phyloP scores from a whole-genome alignment of 169 alveolate genomes.

The Plasmodium knowlesi region DNA sequence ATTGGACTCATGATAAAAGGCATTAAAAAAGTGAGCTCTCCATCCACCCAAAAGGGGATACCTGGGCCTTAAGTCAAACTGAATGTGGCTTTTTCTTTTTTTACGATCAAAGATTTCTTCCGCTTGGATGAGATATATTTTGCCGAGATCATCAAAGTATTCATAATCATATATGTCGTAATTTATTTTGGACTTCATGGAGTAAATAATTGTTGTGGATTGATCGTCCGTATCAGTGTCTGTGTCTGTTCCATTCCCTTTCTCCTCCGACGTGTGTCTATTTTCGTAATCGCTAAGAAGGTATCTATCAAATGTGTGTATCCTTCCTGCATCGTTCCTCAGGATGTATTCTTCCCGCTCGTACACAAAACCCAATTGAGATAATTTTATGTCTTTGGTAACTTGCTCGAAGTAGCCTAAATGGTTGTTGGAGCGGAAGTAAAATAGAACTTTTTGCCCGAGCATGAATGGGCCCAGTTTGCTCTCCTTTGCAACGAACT shows the following conservation, averaged over 20 bases:
- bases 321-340: constrained; percentile 35
- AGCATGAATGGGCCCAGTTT: constrained; percentile 12
- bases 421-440: constrained; percentile 26
- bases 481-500: not conserved
- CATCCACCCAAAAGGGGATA: constrained; percentile 81
- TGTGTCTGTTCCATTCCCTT: not conserved
- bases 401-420: constrained; percentile 65
- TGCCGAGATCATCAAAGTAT: constrained; percentile 65
- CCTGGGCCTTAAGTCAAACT: constrained; percentile 76
- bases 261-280: constrained; percentile 10
- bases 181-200: constrained; percentile 30
- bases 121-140: constrained; percentile 49
- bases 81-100: constrained; percentile 6
- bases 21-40: constrained; percentile 69
- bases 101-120: constrained; percentile 45
- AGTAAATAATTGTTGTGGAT: constrained; percentile 26
- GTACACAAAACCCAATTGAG: constrained; percentile 52
- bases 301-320: constrained; percentile 68
- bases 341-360: constrained; percentile 66
- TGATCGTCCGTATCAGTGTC: not conserved
- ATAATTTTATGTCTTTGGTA: constrained; percentile 39
- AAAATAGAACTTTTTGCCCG: constrained; percentile 46
- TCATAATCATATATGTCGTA: constrained; percentile 52
- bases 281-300: constrained; percentile 40
- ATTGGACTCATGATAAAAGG: constrained; percentile 52